Evolutionary conservation across 352 stramenopile genomes (phyloP).

Genomic region (Phytopythium mirpurense): DNA sequence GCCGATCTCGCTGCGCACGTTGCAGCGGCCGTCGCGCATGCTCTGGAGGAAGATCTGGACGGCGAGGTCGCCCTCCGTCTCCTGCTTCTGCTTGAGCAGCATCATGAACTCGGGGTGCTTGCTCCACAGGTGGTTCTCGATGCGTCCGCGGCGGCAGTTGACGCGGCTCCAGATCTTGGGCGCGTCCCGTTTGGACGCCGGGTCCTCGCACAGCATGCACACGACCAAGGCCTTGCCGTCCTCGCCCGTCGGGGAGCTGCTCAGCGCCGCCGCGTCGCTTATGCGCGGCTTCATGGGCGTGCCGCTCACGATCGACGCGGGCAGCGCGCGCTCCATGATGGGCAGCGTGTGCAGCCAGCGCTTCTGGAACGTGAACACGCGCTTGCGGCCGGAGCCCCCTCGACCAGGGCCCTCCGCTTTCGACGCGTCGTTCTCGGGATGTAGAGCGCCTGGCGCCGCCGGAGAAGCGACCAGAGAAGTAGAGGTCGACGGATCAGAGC

Average conservation of each 20-base stretch:
- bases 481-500: not conserved
- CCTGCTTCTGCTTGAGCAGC: constrained; percentile 72
- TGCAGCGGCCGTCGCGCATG: constrained; percentile 66
- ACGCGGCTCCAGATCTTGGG: constrained; percentile 71
- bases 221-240: constrained; percentile 46
- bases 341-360: constrained; percentile 73
- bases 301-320: constrained; percentile 24
- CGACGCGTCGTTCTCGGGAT: constrained; percentile 4
- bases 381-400: constrained; percentile 26
- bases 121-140: constrained; percentile 76
- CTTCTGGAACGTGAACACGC: constrained; percentile 80
- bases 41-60: constrained; percentile 78
- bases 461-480: not conserved
- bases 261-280: constrained; percentile 2
- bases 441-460: not conserved
- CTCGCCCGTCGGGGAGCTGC: constrained; percentile 9
- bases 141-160: constrained; percentile 68
- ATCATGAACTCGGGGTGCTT: constrained; percentile 82
- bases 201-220: constrained; percentile 78
- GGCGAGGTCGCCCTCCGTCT: constrained; percentile 56
- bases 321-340: constrained; percentile 65
- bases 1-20: constrained; percentile 63
- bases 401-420: not conserved
- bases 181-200: constrained; percentile 40
- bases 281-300: constrained; percentile 25